Percentiles rank a stretch among this genome's conserved stretches.
These are phyloP conservation scores for Theobroma cacao DNA, from an alignment of 345 rosid genomes.

Conservation along the genomic window DNA sequence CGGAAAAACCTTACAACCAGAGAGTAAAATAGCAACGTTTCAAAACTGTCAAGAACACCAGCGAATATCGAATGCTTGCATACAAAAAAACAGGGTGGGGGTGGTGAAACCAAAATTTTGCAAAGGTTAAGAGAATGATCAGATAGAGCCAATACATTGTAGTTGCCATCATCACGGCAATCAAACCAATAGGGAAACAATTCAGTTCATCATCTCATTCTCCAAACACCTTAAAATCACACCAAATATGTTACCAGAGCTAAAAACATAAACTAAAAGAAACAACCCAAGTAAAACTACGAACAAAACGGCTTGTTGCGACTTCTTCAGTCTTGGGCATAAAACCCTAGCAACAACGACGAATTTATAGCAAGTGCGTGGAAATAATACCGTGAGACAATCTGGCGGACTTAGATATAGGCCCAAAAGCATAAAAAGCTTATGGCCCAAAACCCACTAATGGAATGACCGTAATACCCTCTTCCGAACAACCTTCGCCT, in stretches of 20 bases:
- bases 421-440: not conserved
- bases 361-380: not conserved
- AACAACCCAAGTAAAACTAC: not conserved
- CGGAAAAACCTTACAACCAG: not conserved
- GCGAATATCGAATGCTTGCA: no score
- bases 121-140: constrained; percentile 10
- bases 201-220: constrained; percentile 10
- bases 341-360: not conserved
- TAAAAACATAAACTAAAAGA: not conserved
- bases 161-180: constrained; percentile 18
- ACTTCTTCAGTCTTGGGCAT: not conserved
- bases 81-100: no score
- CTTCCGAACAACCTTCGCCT: not conserved
- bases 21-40: not conserved
- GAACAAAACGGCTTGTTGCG: not conserved
- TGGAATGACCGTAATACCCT: not conserved
- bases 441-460: not conserved
- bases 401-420: not conserved
- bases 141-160: constrained; percentile 15
- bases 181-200: constrained; percentile 23
- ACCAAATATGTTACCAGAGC: not conserved
- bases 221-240: not conserved
- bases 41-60: not conserved
- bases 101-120: no score
- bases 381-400: no score